Base-by-base conservation (phyloP, 805 yeast genomes). In the Saccharomycopsis fermentans region DNA sequence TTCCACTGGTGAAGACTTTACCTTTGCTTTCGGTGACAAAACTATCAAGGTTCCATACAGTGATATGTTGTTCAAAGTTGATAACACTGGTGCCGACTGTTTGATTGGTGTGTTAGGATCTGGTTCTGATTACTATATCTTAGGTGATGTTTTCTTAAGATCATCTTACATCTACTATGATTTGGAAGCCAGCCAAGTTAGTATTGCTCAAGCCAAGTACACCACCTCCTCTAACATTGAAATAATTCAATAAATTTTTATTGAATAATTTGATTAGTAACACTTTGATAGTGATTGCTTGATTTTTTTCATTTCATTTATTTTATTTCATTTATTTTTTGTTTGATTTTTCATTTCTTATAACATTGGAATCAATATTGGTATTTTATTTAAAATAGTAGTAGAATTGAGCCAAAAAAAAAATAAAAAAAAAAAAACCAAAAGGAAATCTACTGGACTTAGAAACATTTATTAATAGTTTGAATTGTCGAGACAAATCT, bases 101-200 rank as follows among this genome's bases (percentile, higher is more conserved):
- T 58, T 56, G 53, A 29, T 58, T 34, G 55, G 55, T 48, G 58
- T 59, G 16, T 27, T 56, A 58, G 55, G 36, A 27, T 56, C 58
- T 21, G 52, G 52, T 6, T 19, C 59, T 21, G 39, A 58, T 26
- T 58, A 58, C 55, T 60, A 61, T 17, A 71, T 81, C 53, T 70
- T 83, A 48, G 88, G 87, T 54, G 86, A 81, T 66, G 74, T 76
- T 61, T 76, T 83, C 64, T 71, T 83, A 62, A 73, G 82, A 55
- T 75, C 79, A 58, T 83, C 84, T 1, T 86, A 84, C n/a, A n/a
- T n/a, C n/a, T n/a, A n/a, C n/a, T n/a, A n/a, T n/a, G n/a, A n/a
- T n/a, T n/a, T n/a, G n/a, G n/a, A n/a, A n/a, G n/a, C n/a, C n/a
- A n/a, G n/a, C n/a, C n/a, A n/a, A n/a, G n/a, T n/a, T n/a, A n/a